Conservation (phyloP, 306 rosid genomes). For the Vicia faba region DNA sequence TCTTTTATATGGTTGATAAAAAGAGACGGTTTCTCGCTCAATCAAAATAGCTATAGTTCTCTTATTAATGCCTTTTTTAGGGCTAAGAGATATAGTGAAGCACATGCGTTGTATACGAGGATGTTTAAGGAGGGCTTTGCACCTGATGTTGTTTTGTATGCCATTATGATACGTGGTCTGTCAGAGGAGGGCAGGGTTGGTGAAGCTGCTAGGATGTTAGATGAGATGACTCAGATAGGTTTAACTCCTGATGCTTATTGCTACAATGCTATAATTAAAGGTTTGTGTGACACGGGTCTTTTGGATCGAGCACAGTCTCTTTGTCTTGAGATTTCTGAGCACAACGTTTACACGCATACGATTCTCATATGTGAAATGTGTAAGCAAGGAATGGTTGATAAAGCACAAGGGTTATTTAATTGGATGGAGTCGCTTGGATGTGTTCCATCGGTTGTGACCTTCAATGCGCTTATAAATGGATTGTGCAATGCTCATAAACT, state of each 20-base stretch:
- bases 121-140: slow-evolving; percentile 46
- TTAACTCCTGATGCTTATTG: slow-evolving; percentile 69
- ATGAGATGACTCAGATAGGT: slow-evolving; percentile 58
- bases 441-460: slow-evolving; percentile 66
- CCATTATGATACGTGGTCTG: slow-evolving; percentile 65
- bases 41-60: slow-evolving; percentile 52
- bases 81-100: slow-evolving; percentile 66
- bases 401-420: slow-evolving; percentile 64
- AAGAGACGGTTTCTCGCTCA: slow-evolving; percentile 52
- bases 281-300: slow-evolving; percentile 67
- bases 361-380: slow-evolving; percentile 64
- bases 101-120: slow-evolving; percentile 51
- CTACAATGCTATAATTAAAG: slow-evolving; percentile 72
- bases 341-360: slow-evolving; percentile 63
- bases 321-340: slow-evolving; percentile 60
- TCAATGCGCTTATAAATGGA: slow-evolving; percentile 81
- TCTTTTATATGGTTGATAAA: slow-evolving; percentile 43
- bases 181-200: slow-evolving; percentile 35
- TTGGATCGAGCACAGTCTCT: slow-evolving; percentile 76
- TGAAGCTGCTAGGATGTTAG: slow-evolving; percentile 60
- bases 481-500: slow-evolving; percentile 66
- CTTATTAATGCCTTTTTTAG: slow-evolving; percentile 66
- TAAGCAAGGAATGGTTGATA: slow-evolving; percentile 47
- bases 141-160: slow-evolving; percentile 59
- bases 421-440: slow-evolving; percentile 78